These are phyloP conservation scores for Blastobotrys parvus DNA, from an alignment of 805 yeast genomes.

Conservation along the genomic window DNA sequence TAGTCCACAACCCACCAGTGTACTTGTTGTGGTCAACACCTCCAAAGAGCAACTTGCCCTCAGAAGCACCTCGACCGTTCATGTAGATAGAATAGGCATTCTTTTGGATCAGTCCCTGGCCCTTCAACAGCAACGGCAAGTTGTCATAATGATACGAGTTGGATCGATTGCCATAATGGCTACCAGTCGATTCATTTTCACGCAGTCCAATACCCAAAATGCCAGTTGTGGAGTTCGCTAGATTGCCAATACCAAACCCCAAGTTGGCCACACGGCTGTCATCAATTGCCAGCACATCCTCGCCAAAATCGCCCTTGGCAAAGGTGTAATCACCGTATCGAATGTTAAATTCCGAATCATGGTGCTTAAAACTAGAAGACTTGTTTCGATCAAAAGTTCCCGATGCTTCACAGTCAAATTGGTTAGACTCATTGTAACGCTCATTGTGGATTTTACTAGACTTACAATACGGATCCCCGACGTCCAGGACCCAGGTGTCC, in stretches of 20 bases:
- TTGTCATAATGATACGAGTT: constrained; percentile 15
- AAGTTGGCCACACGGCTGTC: constrained; percentile 40
- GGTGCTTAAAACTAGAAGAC: constrained; percentile 21
- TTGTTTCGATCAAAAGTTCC: constrained; percentile 23
- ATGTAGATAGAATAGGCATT: constrained; percentile 43
- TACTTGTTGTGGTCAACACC: constrained; percentile 60
- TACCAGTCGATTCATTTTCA: constrained; percentile 29
- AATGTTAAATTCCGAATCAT: constrained; percentile 19
- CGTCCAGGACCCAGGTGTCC: constrained; percentile 48
- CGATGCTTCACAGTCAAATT: constrained; percentile 20
- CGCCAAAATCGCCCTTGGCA: constrained; percentile 52
- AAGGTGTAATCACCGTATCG: constrained; percentile 37
- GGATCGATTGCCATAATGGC: background rate
- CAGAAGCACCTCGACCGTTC: constrained; percentile 26
- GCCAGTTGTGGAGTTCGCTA: constrained; percentile 57
- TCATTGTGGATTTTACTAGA: constrained; percentile 3
- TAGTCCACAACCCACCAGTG: constrained; percentile 32
- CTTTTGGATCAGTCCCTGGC: constrained; percentile 34
- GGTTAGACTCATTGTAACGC: constrained; percentile 4
- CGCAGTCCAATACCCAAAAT: constrained; percentile 32
- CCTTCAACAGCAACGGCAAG: constrained; percentile 29
- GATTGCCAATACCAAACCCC: constrained; percentile 68
- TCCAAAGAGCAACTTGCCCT: constrained; percentile 56
- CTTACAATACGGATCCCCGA: constrained; percentile 15
- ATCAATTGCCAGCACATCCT: constrained; percentile 50